Conservation (phyloP, 345 rosid genomes). For the Salix caprea region DNA sequence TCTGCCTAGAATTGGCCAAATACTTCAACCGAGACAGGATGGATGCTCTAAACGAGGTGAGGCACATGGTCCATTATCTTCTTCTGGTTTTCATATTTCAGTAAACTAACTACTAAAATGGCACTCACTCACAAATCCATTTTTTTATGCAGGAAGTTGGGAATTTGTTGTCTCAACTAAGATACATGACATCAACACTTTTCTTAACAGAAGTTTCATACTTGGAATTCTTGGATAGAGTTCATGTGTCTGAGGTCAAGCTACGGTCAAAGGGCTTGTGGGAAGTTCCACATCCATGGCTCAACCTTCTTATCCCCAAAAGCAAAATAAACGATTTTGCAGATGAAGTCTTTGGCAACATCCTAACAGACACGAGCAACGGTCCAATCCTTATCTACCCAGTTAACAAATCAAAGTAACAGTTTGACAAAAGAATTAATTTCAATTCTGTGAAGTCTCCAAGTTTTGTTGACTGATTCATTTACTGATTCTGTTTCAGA, state of each 20-base stretch:
- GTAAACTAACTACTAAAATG: constrained; percentile 1
- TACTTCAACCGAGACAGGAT: constrained; percentile 46
- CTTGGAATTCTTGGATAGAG: constrained; percentile 81
- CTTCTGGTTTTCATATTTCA: background rate
- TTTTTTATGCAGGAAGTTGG: constrained; percentile 59
- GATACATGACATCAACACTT: constrained; percentile 67
- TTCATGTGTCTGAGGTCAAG: constrained; percentile 78
- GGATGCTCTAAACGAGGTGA: constrained; percentile 50
- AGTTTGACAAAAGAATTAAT: background rate
- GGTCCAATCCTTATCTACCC: constrained; percentile 95
- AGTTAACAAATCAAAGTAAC: constrained; percentile 86
- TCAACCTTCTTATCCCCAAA: constrained; percentile 84
- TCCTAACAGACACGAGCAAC: constrained; percentile 76
- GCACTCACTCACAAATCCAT: constrained; percentile 1
- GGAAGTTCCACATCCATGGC: constrained; percentile 99
- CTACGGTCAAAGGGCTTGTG: constrained; percentile 80
- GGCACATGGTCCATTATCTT: constrained; percentile 12
- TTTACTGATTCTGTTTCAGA: constrained; percentile 41
- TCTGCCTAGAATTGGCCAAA: constrained; percentile 85
- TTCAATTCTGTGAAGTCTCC: constrained; percentile 5
- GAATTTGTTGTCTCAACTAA: constrained; percentile 49
- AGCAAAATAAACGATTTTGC: constrained; percentile 68
- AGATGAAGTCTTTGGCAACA: constrained; percentile 64
- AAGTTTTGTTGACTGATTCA: constrained; percentile 12
- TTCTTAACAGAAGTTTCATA: constrained; percentile 72